Evolutionary conservation across 345 rosid genomes (phyloP), one percentile per base, ranked within the genome.

Genomic region (Eucalyptus dawsonii): DNA sequence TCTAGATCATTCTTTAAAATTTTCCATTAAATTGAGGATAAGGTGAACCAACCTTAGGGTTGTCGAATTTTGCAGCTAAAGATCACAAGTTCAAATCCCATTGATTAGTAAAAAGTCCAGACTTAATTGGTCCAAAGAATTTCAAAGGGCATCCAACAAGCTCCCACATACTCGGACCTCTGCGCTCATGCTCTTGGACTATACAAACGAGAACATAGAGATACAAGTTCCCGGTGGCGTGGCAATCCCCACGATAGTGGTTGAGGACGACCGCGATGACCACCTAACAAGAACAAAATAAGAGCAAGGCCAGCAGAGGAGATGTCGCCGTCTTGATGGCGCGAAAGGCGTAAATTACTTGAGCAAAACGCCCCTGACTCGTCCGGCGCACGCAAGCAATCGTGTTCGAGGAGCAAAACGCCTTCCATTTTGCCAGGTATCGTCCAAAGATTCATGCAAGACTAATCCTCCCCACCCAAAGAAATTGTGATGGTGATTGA

Each of bases 61-160:
- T 58, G 65, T 25, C 7, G 3, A 5, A 11, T 11, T 58, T 6
- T 50, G 53, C 7, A 17, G 21, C 12, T 4, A 9, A 11, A 34
- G 24, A 34, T 69, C 24, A 34, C 44, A 17, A 9, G 24, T 69
- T 69, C 44, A 69, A 16, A 69, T 34, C 13, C 4, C 80, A 17
- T 69, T 4, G 0, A 31, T 10, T 14, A 2, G 6, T 31, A 8
- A 67, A 31, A 67, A 0, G 11, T 67, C 6, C 0, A 0, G 22
- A 15, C 12, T 34, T 14, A 15, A 31, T 31, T 2, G 4, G 8
- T 65, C 72, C 72, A 65, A 7, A 13, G 5, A 29, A 29, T 65
- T 14, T 14, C 34, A 14, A 67, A n/a, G 76, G 40, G 34, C 15
- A 1, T 67, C 40, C 40, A 8, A 15, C 9, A 2, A 67, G 40